Conservation (phyloP, 2,329 filamentous ascomycete genomes). For the Cladosporium sp. region DNA sequence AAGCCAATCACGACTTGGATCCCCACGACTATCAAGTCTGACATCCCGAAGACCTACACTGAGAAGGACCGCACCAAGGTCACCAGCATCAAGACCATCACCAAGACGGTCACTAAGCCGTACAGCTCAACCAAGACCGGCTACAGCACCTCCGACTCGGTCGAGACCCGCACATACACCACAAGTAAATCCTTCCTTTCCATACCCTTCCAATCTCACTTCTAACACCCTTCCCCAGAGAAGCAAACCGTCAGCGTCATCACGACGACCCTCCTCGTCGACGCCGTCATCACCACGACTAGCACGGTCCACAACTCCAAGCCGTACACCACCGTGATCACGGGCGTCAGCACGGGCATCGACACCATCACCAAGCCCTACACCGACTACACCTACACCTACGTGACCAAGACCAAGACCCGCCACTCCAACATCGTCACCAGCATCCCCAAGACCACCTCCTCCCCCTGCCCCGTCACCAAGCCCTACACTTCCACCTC, state of each 20-base stretch:
- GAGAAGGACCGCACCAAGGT: constrained; percentile 3
- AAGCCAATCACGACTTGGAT: background rate
- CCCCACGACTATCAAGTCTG: constrained; percentile 2
- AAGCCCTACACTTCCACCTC: constrained; percentile 4
- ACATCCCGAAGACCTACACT: constrained; percentile 2
- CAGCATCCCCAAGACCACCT: background rate
- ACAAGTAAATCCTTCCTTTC: background rate
- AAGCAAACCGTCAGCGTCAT: background rate
- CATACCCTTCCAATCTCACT: background rate
- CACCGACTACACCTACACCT: background rate
- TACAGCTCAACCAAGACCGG: constrained; percentile 4
- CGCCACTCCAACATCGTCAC: constrained; percentile 4
- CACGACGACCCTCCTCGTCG: background rate
- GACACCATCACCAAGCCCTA: constrained; percentile 5
- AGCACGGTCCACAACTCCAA: background rate
- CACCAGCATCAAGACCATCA: constrained; percentile 4
- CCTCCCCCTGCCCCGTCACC: constrained; percentile 8
- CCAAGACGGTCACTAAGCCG: background rate
- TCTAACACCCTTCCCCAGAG: background rate
- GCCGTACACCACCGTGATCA: background rate
- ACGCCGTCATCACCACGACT: background rate
- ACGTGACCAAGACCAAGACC: constrained; percentile 1
- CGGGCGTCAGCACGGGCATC: background rate
- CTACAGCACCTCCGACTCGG: background rate
- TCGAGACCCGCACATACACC: background rate